Base-by-base conservation (phyloP, 2,329 filamentous ascomycete genomes). In the Cercospora sp. region DNA sequence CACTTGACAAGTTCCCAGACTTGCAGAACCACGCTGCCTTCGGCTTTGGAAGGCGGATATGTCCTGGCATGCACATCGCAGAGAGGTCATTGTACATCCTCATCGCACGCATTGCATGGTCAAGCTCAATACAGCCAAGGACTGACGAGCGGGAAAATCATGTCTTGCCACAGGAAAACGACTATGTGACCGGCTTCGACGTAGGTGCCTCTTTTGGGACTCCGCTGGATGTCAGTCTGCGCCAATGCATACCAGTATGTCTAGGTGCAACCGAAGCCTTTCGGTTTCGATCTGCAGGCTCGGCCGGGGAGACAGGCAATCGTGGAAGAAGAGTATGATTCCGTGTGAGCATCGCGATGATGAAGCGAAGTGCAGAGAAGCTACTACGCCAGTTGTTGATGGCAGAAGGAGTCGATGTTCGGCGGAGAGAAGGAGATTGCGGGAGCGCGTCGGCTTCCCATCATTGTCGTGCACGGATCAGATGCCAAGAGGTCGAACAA, bases 11-110 rank as follows among this genome's bases (percentile, higher is more conserved):
- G 45, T 85, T 80, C 66, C 85, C 85, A 3, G 86, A 83, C 65
- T 82, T 87, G 66, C 83, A 85, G 68, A 85, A 85, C 73, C 82
- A 83, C 74, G 82, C 82, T 8, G 82, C 84, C 34, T 87, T 87
- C 66, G 86, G 85, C 16, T 86, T 85, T 76, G 85, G 85, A 2
- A 80, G 85, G 57, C 80, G 86, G 32, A 76, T 79, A 6, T 83
- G 82, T 72, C 81, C 81, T 62, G 81, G 82, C 5, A 77, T 80
- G 63, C 74, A 76, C 7, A 80, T 83, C 24, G 76, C 81, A 1
- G 81, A 83, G 67, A 78, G 80, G 21, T 68, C 59, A 26, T 55
- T 75, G 53, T 79, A 82, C 67, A 70, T 82, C 13, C 70, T 81
- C 5, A 80, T 81, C 21, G 79, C 70, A 13, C 63, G 63, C 30